A percentile compares a stretch with the other conserved stretches of the same genome.
These are phyloP conservation scores for Talaromyces sp. DNA, from an alignment of 2,329 filamentous ascomycete species.

Conservation along the genomic window DNA sequence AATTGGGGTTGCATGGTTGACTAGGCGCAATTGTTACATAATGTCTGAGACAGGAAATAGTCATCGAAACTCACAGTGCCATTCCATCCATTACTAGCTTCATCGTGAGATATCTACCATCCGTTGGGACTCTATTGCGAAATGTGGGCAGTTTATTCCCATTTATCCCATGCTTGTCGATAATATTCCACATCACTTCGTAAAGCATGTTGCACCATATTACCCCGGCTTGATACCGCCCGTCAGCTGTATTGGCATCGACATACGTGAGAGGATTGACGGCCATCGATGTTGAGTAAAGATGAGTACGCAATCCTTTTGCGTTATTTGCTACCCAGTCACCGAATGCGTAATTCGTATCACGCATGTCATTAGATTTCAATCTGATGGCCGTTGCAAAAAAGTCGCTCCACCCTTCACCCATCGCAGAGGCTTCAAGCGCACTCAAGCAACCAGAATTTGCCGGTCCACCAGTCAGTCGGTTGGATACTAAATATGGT, in stretches of 20 bases:
- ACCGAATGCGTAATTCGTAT: not conserved
- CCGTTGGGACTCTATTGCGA: not conserved
- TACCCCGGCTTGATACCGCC: not conserved
- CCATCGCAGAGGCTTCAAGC: not conserved
- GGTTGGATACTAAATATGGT: not conserved
- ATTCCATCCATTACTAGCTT: conserved; percentile 1
- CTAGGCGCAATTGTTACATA: not conserved
- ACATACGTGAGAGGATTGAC: not conserved
- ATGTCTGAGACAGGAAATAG: not conserved
- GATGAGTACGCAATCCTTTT: not conserved
- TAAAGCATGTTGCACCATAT: not conserved
- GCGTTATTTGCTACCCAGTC: not conserved
- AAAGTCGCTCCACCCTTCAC: conserved; percentile 1
- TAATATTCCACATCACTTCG: not conserved
- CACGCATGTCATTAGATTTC: not conserved
- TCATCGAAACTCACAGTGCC: not conserved
- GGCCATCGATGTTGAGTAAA: not conserved
- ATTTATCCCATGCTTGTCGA: not conserved
- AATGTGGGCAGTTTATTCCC: not conserved
- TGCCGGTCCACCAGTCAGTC: not conserved
- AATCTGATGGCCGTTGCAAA: not conserved
- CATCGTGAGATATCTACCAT: not conserved
- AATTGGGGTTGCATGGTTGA: not conserved
- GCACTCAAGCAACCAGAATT: not conserved
- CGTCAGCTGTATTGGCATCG: not conserved